Evolutionary conservation across 345 rosid genomes (phyloP).

Genomic region (Brassica incana): DNA sequence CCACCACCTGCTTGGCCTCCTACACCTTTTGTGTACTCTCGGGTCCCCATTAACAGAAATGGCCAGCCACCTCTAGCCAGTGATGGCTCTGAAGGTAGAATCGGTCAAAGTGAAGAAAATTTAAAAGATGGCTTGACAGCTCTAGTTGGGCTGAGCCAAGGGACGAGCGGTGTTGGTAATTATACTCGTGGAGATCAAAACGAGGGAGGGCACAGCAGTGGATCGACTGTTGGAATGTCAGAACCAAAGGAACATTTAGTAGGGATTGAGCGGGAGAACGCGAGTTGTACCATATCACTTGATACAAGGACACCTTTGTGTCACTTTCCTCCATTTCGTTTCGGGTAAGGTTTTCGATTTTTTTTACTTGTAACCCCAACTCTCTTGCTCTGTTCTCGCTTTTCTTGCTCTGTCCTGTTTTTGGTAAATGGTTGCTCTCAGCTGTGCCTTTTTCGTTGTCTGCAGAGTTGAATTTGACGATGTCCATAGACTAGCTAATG

Average conservation of each 20-base stretch:
- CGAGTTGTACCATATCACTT: constrained; percentile 70
- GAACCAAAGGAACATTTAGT: constrained; percentile 62
- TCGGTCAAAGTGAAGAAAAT: constrained; percentile 68
- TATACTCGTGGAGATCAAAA: constrained; percentile 48
- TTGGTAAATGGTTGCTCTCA: constrained; percentile 19
- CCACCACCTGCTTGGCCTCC: constrained; percentile 86
- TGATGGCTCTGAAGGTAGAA: constrained; percentile 82
- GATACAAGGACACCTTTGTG: constrained; percentile 90
- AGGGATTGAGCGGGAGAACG: constrained; percentile 78
- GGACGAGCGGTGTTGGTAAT: constrained; percentile 45
- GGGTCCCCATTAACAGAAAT: constrained; percentile 83
- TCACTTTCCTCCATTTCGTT: constrained; percentile 98
- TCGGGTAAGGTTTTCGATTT: constrained; percentile 62
- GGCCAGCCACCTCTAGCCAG: constrained; percentile 76
- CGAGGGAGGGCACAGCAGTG: constrained; percentile 57
- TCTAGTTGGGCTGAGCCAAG: constrained; percentile 81
- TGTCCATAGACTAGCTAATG: constrained; percentile 84
- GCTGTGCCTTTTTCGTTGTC: constrained; percentile 2
- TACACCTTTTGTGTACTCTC: constrained; percentile 89
- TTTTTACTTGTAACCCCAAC: not conserved
- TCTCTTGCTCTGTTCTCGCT: constrained; percentile 3
- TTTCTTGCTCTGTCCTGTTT: constrained; percentile 19
- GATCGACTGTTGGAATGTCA: constrained; percentile 54
- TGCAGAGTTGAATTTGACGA: constrained; percentile 86
- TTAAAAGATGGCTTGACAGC: constrained; percentile 93